Base-by-base conservation (phyloP, 2,329 filamentous ascomycete species). In the Biscogniauxia sp. region DNA sequence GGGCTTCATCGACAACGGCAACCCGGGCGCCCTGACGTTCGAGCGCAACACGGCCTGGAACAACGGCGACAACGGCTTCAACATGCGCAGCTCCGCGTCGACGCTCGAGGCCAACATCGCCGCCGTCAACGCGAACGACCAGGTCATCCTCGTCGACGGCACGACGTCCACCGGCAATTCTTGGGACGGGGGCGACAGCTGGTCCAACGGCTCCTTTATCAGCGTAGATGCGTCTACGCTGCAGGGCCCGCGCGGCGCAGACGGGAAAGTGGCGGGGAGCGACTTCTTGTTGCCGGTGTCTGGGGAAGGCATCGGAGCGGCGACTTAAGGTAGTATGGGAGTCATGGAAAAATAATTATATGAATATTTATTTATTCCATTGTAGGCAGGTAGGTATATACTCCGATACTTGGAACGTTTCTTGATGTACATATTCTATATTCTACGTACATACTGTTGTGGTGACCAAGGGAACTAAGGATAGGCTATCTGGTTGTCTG, bases 1-100 rank as follows among this genome's bases (percentile, higher is more conserved):
- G 59, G 79, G 79, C 1, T 81, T 81, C 67, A 79, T 77, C 50
- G 78, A 81, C 59, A 81, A 81, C 62, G 72, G 72, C 2, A 77
- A 80, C 65, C 73, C 78, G 0, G 79, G 78, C 1, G 70, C 69
- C 20, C 68, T 81, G 32, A 71, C 70, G 2, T 67, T 80, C 25
- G 72, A 75, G 59, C 70, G 77, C 28, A 80, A 79, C 68, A 80
- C 79, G 37, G 78, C 79, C 5, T 81, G 77, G 76, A 77, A 77
- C 49, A 80, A 81, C 53, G 73, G 71, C 8, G 76, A 78, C 50
- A 72, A 73, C 11, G 78, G 79, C 2, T 80, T 76, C 67, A 67
- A 74, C 41, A 73, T 78, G 68, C 69, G 70, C 28, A 74, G 70
- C 58, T 74, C 77, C 2, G 69, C 71, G 0, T 74, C 76, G 7